phyloP scores from a whole-genome alignment of 1,284 basidiomycete genomes.

The Amylostereum areolatum region DNA sequence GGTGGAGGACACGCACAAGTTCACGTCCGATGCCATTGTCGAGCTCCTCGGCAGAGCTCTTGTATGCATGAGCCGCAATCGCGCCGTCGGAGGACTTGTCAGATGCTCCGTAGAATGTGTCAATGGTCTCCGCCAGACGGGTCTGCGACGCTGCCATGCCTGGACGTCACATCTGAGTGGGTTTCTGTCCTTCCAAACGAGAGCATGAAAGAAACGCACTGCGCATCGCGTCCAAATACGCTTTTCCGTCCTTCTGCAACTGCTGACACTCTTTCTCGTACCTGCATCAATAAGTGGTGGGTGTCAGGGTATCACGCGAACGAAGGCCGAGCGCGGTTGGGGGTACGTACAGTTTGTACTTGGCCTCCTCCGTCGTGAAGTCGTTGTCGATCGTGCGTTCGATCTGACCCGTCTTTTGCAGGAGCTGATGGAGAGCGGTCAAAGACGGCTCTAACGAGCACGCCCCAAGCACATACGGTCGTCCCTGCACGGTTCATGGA shows the following conservation, averaged over 20 bases:
- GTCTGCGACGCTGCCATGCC: constrained; percentile 91
- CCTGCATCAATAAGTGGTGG: constrained; percentile 33
- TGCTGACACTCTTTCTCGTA: constrained; percentile 91
- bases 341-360: constrained; percentile 78
- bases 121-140: constrained; percentile 92
- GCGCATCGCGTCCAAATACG: constrained; percentile 92
- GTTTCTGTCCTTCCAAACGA: neutral
- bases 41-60: constrained; percentile 90
- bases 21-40: constrained; percentile 84
- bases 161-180: constrained; percentile 21
- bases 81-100: constrained; percentile 86
- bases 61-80: constrained; percentile 97
- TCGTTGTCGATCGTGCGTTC: constrained; percentile 94
- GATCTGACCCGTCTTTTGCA: constrained; percentile 97
- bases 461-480: constrained; percentile 40
- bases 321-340: neutral
- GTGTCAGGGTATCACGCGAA: neutral
- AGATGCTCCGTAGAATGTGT: constrained; percentile 86
- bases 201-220: constrained; percentile 38
- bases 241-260: constrained; percentile 94
- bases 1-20: constrained; percentile 48
- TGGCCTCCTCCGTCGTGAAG: constrained; percentile 88
- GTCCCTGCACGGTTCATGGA: constrained; percentile 90
- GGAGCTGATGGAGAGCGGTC: constrained; percentile 44
- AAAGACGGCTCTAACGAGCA: neutral